These are phyloP conservation scores for Plantago rigida DNA, from an alignment of 305 asterid genomes.

Conservation along the genomic window DNA sequence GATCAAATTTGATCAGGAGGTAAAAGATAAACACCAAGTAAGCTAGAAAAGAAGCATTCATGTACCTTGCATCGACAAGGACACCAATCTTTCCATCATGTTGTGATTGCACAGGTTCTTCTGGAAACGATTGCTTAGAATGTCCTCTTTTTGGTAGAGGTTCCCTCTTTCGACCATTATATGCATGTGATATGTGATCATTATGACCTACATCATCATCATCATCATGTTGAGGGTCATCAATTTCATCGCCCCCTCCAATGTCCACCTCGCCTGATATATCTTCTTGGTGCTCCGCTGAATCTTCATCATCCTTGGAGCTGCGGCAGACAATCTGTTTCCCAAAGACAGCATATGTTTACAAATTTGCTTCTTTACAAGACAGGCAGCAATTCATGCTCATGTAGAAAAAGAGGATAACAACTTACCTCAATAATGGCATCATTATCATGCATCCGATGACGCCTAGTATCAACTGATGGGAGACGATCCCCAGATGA, in stretches of 20 bases:
- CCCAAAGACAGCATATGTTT: conserved; percentile 20
- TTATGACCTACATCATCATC: conserved; percentile 34
- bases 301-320: conserved; percentile 47
- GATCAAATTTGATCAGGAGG: conserved; percentile 1
- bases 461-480: conserved; percentile 79
- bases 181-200: conserved; percentile 36
- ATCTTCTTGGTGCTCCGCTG: conserved; percentile 44
- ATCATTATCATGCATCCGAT: conserved; percentile 71
- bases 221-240: conserved; percentile 38
- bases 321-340: conserved; percentile 66
- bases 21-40: not conserved
- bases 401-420: conserved; percentile 17
- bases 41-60: not conserved
- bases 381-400: conserved; percentile 11
- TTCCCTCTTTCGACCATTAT: conserved; percentile 29
- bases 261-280: conserved; percentile 28
- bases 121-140: conserved; percentile 30
- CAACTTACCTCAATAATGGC: conserved; percentile 65
- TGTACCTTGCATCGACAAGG: conserved; percentile 35
- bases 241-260: conserved; percentile 43
- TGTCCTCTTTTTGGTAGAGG: conserved; percentile 35
- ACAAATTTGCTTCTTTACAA: conserved; percentile 6
- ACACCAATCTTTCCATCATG: conserved; percentile 26
- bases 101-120: conserved; percentile 21
- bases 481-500: conserved; percentile 82